Evolutionary conservation across 2,329 filamentous ascomycete genomes (phyloP), one percentile per base, ranked within the genome.

Genomic region (Aspergillus sp.): DNA sequence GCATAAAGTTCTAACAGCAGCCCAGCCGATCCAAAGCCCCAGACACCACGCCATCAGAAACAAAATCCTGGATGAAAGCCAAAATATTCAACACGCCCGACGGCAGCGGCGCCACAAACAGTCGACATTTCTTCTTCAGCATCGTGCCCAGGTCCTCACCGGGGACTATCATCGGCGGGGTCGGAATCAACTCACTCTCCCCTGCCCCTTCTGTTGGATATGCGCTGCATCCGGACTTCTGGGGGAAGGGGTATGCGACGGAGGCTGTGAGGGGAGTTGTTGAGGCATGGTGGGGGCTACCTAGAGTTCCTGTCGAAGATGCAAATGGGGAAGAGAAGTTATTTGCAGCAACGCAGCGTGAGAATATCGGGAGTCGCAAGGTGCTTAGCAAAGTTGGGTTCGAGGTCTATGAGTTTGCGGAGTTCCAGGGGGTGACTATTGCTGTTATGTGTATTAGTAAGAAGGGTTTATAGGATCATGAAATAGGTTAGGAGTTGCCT

Each of bases 161-260:
- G 23, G 21, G 4, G 4, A 21, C 3, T 3, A 39, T 49, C 8
- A 33, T 55, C 9, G 52, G 52, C 7, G 23, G 24, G 8, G 37
- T 55, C 2, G 45, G 45, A 3, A 19, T 55, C 2, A 55, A 55
- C 33, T 48, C 52, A 27, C 39, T 55, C 6, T 23, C 21, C 12
- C 52, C 45, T 6, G 52, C 52, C 1, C 52, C 52, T 2, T 55
- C 52, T 6, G 24, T 85, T 21, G 84, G 84, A n/a, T 87, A 86
- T 68, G 78, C 84, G 73, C 68, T 87, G 47, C 71, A 76, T 49
- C 76, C 73, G 57, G 80, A 83, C 64, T 64, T 70, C 55, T 87
- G 84, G 84, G 81, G 82, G 9, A 77, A 75, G 39, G 84, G 84
- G 4, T 79, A 82, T 61, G 83, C 79, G 24, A 84, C 80, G 1